A percentile compares a stretch with the other conserved stretches of the same genome.
Evolutionary conservation across 2,329 filamentous ascomycete species (phyloP).

Genomic region (Aureobasidium sp.): DNA sequence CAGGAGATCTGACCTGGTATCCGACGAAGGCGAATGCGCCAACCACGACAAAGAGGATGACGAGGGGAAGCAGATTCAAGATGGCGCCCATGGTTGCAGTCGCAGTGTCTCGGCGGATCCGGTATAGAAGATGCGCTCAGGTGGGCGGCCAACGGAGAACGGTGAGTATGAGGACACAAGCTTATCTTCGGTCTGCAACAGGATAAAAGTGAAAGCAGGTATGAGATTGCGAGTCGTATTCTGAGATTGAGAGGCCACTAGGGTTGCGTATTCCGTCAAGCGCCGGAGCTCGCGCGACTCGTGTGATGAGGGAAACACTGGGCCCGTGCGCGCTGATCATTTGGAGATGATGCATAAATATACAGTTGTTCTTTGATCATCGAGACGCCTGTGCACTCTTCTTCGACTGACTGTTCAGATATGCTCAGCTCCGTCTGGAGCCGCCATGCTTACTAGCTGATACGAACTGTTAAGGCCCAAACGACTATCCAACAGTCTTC

Average conservation of each 20-base stretch:
- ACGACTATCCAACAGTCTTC: not conserved
- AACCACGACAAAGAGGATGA: conserved; percentile 56
- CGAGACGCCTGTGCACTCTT: not conserved
- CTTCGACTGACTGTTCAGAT: not conserved
- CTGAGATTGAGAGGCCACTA: not conserved
- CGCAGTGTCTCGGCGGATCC: not conserved
- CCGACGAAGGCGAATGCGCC: conserved; percentile 56
- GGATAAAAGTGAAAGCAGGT: not conserved
- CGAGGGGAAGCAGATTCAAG: conserved; percentile 55
- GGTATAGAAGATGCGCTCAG: not conserved
- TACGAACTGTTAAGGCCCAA: not conserved
- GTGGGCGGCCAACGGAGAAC: not conserved
- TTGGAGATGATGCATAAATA: not conserved
- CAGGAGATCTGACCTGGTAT: conserved; percentile 47
- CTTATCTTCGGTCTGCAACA: not conserved
- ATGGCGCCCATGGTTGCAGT: conserved; percentile 31
- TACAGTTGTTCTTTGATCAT: not conserved
- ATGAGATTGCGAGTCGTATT: not conserved
- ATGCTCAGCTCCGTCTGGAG: not conserved
- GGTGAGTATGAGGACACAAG: not conserved
- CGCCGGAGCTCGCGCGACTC: not conserved
- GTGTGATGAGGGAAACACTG: not conserved
- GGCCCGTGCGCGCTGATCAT: not conserved
- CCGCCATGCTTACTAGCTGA: not conserved
- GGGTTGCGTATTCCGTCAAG: not conserved